Evolutionary conservation across 1,284 basidiomycete species (phyloP), one percentile per base, ranked within the genome.

Genomic region (Sanghuangporus baumii): DNA sequence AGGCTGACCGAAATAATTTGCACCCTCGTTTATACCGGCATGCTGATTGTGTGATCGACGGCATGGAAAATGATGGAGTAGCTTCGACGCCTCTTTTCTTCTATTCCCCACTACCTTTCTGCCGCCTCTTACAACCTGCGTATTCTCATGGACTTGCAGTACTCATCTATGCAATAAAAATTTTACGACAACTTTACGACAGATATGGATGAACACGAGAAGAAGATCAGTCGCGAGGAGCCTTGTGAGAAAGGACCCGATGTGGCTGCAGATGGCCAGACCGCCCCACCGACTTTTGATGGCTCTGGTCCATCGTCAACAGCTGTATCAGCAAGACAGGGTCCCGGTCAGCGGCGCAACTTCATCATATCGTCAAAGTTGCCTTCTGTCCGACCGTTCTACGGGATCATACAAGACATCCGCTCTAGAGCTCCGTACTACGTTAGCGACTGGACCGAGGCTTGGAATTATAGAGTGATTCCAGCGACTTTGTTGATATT

Each of bases 381-480:
- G 2, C 66, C 46, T 50, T 51, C 67, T 43, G 20, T 72, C 38
- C 68, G 70, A 16, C 75, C 89, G 8, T 89, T 88, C 23, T 72
- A 78, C 6, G 96, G 96, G 6, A 95, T 98, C 71, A 69, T 81
- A 41, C 79, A 81, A 51, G 95, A 98, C 73, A 78, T 97, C n/a
- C 78, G 78, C 55, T 80, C 89, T 9, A 81, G 95, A 50, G 75
- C 82, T 4, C 94, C 94, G 0, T 96, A 84, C 78, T 97, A 96
- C 74, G 62, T 79, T 47, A 89, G 85, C 59, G 93, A 96, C 76
- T 96, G 93, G 94, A 85, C 77, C 12, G 91, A 94, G 72, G 93
- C 91, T 5, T 93, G 88, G 86, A 94, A 94, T 71, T 94, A 94
- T 73, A 79, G 92, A 63, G 90, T 93, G 6, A 69, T 91, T 9